Evolutionary conservation across 2,329 filamentous ascomycete species (phyloP), one percentile per base, ranked within the genome.

Genomic region (Lizonia empirigonia): DNA sequence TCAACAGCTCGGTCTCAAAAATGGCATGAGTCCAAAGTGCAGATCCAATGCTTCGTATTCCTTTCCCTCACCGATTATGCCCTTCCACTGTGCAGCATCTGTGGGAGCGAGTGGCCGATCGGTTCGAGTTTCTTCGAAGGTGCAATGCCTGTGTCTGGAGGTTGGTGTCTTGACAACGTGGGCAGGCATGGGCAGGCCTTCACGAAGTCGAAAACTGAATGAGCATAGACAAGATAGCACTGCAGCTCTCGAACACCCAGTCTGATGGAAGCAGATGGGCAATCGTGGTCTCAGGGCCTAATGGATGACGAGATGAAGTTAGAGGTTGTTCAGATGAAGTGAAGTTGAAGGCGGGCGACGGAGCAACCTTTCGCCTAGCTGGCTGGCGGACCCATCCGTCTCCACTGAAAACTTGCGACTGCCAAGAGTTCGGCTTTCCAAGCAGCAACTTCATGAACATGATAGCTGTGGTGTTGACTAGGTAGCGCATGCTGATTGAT

Each of bases 401-500:
- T 44, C 46, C 33, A 44, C 33, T 22, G 15, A 60, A 59, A 59
- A 54, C 22, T 50, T 55, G 44, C 44, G 16, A 10, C 6, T 44
- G 44, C 40, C 19, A 44, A 55, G 55, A 59, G 53, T 59, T 63
- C 56, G 41, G 55, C 22, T 36, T 41, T 32, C 20, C 18, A 32
- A 44, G 32, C 24, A 44, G 33, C 50, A 35, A 50, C 38, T 55
- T 53, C 41, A 42, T 26, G 37, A 57, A 24, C 41, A 59, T 63
- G 58, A 55, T 56, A 47, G 51, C 51, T 38, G 48, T 46, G 32
- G 29, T 49, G 35, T 55, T 45, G 44, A 47, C 32, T 22, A 55
- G 57, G 54, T 55, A 64, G 61, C 50, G 58, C 53, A 56, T 38
- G 50, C 38, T 44, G 24, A 40, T 26, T 42, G 47, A 48, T 53